Percentiles rank a stretch among this genome's conserved stretches.
Evolutionary conservation across 148 eudicot genomes (phyloP).

Genomic region (Dianthus caryophyllus): DNA sequence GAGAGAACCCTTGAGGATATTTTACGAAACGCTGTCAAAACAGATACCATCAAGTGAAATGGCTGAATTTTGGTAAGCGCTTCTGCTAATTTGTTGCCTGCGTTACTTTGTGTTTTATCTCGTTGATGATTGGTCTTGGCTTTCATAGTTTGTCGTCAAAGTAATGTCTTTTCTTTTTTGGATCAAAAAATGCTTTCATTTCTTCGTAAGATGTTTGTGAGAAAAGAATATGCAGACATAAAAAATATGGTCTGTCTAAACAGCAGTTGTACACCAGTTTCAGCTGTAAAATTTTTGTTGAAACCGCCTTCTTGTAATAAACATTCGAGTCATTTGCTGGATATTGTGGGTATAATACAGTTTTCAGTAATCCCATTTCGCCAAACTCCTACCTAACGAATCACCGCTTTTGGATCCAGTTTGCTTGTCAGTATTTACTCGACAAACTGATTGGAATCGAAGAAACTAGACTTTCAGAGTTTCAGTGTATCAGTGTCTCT

Average conservation of each 20-base stretch:
- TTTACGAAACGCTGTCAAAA: conserved; percentile 76
- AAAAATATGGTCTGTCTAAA: not conserved
- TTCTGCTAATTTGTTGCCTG: too few relatives aligned
- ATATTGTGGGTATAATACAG: too few relatives aligned
- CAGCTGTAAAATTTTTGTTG: not conserved
- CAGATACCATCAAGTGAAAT: conserved; percentile 95
- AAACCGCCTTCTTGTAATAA: too few relatives aligned
- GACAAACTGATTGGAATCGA: too few relatives aligned
- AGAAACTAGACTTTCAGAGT: too few relatives aligned
- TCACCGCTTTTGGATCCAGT: too few relatives aligned
- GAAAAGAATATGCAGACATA: not conserved
- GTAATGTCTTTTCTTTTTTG: not conserved
- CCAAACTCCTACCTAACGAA: too few relatives aligned
- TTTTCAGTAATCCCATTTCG: too few relatives aligned
- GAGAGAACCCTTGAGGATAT: conserved; percentile 90
- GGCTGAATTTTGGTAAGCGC: conserved; percentile 93
- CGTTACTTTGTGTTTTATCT: not conserved
- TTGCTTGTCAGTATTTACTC: too few relatives aligned
- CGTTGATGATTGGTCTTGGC: not conserved
- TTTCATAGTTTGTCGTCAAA: not conserved
- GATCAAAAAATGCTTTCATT: not conserved
- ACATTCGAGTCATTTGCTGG: too few relatives aligned
- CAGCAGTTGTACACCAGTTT: not conserved
- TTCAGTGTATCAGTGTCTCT: too few relatives aligned
- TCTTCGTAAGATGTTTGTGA: not conserved